These are phyloP conservation scores for Pichia kudriavzevii DNA, from an alignment of 1,139 yeast genomes.

Conservation along the genomic window DNA sequence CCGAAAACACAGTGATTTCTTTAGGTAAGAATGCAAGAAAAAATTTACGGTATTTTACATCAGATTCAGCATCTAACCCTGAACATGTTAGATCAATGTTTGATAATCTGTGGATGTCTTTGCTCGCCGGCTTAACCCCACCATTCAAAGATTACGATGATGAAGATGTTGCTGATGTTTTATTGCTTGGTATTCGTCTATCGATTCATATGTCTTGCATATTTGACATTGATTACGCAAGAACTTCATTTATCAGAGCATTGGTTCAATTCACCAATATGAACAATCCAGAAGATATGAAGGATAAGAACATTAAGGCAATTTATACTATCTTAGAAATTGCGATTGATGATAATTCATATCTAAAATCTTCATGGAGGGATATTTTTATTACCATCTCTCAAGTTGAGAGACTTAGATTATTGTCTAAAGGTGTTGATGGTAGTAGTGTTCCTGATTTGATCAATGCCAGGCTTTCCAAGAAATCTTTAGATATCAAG, in stretches of 20 bases:
- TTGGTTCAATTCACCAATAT: constrained; percentile 80
- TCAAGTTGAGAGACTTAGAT: constrained; percentile 83
- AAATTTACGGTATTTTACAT: constrained; percentile 33
- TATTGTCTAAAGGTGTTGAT: constrained; percentile 83
- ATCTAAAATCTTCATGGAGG: constrained; percentile 70
- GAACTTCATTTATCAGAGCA: constrained; percentile 85
- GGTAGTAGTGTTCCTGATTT: constrained; percentile 84
- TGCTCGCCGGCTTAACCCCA: constrained; percentile 87
- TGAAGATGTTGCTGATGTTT: constrained; percentile 56
- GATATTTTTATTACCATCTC: constrained; percentile 77
- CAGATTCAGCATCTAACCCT: constrained; percentile 58
- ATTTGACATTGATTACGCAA: constrained; percentile 77
- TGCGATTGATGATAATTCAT: constrained; percentile 73
- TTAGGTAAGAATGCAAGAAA: constrained; percentile 44
- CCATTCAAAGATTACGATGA: constrained; percentile 89
- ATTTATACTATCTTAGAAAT: constrained; percentile 65
- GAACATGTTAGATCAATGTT: constrained; percentile 91
- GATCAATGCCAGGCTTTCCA: constrained; percentile 59
- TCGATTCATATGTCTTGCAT: constrained; percentile 79
- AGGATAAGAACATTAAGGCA: constrained; percentile 74
- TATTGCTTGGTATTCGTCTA: constrained; percentile 79
- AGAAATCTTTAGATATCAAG: constrained; percentile 46
- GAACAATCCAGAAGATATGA: constrained; percentile 72
- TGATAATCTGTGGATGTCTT: constrained; percentile 95
- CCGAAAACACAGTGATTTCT: constrained; percentile 75